Conservation (phyloP, 1,284 basidiomycete genomes). For the Naganishia liquefaciens region DNA sequence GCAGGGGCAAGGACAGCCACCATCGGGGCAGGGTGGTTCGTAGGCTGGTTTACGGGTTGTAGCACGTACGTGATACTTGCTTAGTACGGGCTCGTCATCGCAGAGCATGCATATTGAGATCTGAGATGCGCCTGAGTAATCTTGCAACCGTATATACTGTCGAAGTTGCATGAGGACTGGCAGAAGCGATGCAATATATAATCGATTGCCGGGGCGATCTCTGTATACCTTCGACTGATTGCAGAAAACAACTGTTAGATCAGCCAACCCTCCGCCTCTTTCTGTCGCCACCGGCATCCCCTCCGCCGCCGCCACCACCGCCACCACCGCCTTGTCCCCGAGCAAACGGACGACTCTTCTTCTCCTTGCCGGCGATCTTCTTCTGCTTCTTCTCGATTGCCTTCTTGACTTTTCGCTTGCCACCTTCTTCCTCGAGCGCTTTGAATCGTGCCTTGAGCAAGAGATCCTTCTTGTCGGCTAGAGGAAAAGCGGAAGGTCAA, state of each 20-base stretch:
- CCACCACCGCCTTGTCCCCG: constrained; percentile 37
- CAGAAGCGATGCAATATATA: too few species aligned
- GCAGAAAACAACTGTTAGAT: too few species aligned
- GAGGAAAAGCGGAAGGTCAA: background rate
- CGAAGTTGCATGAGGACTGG: too few species aligned
- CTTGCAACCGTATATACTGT: too few species aligned
- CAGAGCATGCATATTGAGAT: too few species aligned
- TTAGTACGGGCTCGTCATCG: too few species aligned
- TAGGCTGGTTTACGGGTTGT: background rate
- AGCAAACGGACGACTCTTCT: constrained; percentile 72
- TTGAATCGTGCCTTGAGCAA: constrained; percentile 74
- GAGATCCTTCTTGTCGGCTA: constrained; percentile 75
- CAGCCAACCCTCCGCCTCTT: constrained; percentile 32
- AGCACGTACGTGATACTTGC: background rate
- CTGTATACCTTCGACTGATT: too few species aligned
- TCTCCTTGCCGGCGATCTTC: constrained; percentile 86
- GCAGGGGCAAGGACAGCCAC: constrained; percentile 9
- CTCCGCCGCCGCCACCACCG: constrained; percentile 27
- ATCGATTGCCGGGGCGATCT: too few species aligned
- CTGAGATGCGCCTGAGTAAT: too few species aligned
- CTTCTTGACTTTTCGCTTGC: constrained; percentile 77
- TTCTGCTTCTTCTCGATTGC: constrained; percentile 84
- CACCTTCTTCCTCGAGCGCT: constrained; percentile 70
- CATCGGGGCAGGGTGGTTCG: constrained; percentile 1
- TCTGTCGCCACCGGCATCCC: constrained; percentile 27